These are phyloP conservation scores for Dothiorella sarmentorum DNA, from an alignment of 2,329 filamentous ascomycete species.

Conservation along the genomic window DNA sequence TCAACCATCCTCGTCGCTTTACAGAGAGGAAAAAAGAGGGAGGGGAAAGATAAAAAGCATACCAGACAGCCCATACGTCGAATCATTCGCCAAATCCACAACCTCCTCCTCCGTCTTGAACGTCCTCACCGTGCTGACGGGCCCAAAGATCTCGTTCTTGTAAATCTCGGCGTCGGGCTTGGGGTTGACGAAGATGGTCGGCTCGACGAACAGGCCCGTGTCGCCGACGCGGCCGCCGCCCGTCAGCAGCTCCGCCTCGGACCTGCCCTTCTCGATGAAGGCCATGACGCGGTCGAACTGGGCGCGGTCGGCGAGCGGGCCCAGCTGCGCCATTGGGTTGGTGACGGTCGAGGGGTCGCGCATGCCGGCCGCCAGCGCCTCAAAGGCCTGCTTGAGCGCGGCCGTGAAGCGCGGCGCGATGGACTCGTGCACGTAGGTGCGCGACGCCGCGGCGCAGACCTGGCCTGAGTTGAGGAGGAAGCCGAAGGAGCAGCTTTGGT, in stretches of 20 bases:
- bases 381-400: conserved; percentile 28
- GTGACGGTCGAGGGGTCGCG: conserved; percentile 10
- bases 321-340: conserved; percentile 24
- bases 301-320: conserved; percentile 32
- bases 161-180: conserved; percentile 29
- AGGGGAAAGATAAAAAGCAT: neutral
- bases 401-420: conserved; percentile 31
- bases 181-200: conserved; percentile 33
- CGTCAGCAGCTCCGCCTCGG: conserved; percentile 31
- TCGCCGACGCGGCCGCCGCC: conserved; percentile 33
- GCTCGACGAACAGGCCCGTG: conserved; percentile 31
- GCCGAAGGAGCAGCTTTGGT: conserved; percentile 24
- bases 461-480: conserved; percentile 30
- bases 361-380: conserved; percentile 24
- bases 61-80: conserved; percentile 28
- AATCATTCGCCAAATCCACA: conserved; percentile 32
- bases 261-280: conserved; percentile 34
- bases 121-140: conserved; percentile 29
- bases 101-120: conserved; percentile 36
- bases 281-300: conserved; percentile 36
- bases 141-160: conserved; percentile 34
- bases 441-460: conserved; percentile 28
- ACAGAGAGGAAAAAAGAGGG: neutral
- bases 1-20: neutral
- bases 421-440: conserved; percentile 30